phyloP scores from a whole-genome alignment of 371 early-diverging fungal species.

The Synchytrium microbalum region DNA sequence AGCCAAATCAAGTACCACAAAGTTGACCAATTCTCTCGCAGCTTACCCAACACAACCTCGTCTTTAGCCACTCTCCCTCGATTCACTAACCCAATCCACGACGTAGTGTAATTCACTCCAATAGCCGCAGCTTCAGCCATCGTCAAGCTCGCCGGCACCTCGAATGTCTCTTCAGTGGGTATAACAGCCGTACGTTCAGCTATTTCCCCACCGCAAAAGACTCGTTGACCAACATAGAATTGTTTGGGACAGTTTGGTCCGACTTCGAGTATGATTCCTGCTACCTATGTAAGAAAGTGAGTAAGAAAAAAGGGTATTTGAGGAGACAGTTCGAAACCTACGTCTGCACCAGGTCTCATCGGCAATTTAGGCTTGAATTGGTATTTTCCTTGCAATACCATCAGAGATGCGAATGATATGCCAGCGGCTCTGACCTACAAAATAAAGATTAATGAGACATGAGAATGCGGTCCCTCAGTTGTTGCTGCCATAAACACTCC shows the following conservation, averaged over 20 bases:
- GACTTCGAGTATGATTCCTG: background rate
- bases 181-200: too few species aligned
- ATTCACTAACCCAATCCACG: constrained; percentile 24
- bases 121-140: constrained; percentile 22
- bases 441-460: too few species aligned
- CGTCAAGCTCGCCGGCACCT: constrained; percentile 14
- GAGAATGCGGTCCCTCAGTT: too few species aligned
- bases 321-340: background rate
- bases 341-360: constrained; percentile 65
- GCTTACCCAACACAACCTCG: too few species aligned
- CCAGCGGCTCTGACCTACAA: background rate
- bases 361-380: constrained; percentile 76
- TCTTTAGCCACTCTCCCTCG: constrained; percentile 18
- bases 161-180: too few species aligned
- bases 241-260: too few species aligned
- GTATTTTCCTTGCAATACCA: constrained; percentile 61
- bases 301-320: background rate
- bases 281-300: background rate
- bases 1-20: too few species aligned
- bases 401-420: background rate
- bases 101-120: constrained; percentile 23
- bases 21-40: too few species aligned
- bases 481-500: too few species aligned
- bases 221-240: too few species aligned
- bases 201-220: too few species aligned